Conservation (phyloP, 768 basidiomycete genomes). For the Pulveroboletus sp. region DNA sequence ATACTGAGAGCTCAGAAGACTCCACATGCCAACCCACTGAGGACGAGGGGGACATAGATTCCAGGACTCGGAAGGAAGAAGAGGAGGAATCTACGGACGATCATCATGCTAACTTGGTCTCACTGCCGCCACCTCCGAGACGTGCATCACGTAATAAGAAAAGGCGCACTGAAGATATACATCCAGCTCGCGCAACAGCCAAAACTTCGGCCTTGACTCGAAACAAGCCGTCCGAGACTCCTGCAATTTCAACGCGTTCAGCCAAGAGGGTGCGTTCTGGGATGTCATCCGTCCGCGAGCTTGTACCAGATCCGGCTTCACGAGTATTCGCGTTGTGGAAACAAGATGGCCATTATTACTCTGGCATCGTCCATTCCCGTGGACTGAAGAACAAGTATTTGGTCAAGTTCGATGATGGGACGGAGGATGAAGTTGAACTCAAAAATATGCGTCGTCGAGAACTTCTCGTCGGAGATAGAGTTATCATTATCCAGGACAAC, state of each 20-base stretch:
- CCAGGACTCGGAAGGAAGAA: slow-evolving; percentile 28
- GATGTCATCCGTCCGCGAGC: slow-evolving; percentile 21
- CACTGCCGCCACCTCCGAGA: slow-evolving; percentile 27
- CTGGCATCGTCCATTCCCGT: slow-evolving; percentile 50
- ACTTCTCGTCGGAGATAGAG: slow-evolving; percentile 54
- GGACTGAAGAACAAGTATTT: slow-evolving; percentile 34
- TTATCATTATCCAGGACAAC: slow-evolving; percentile 37
- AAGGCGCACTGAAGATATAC: slow-evolving; percentile 36
- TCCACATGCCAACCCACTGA: slow-evolving; percentile 17
- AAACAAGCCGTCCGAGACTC: slow-evolving; percentile 24
- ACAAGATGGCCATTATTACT: slow-evolving; percentile 56
- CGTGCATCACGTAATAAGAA: slow-evolving; percentile 42
- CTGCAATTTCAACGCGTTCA: slow-evolving; percentile 32
- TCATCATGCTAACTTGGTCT: slow-evolving; percentile 31
- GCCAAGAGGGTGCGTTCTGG: slow-evolving; percentile 41
- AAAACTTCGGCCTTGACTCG: slow-evolving; percentile 28
- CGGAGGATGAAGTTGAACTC: slow-evolving; percentile 43
- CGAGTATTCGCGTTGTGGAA: slow-evolving; percentile 74
- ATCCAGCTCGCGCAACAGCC: slow-evolving; percentile 20
- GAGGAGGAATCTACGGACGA: slow-evolving; percentile 40
- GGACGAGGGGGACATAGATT: slow-evolving; percentile 25
- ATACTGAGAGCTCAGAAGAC: slow-evolving; percentile 24
- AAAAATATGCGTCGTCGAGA: slow-evolving; percentile 53
- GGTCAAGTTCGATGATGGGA: slow-evolving; percentile 69
- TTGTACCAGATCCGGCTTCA: slow-evolving; percentile 35